Evolutionary conservation across 176 grass and related monocot genomes (phyloP), one percentile per base, ranked within the genome.

Genomic region (Aegilops speltoides): DNA sequence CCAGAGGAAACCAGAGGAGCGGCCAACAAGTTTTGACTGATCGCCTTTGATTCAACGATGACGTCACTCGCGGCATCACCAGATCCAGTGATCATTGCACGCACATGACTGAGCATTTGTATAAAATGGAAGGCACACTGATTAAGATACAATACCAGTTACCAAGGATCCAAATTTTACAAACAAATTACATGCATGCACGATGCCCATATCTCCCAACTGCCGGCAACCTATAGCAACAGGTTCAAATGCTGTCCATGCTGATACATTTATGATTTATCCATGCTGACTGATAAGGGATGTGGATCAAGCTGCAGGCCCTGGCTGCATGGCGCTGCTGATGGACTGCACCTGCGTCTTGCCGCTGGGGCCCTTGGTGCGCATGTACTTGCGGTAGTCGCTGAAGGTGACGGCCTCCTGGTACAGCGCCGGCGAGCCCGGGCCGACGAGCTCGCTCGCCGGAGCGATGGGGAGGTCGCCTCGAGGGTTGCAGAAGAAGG

Each of bases 401-500:
- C 87, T 7, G 82, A 88, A 97, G 24, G 63, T 90, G 75, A 79
- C 16, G 22, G 78, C 41, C n/a, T 73, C 70, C 1, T 45, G 48
- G 63, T 92, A 97, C 40, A 82, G 29, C 17, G 87, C 63, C 19
- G 72, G 80, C 13, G 76, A 83, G 6, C 29, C 50, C 7, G n/a
- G 65, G 24, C 36, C 23, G 15, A 96, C 28, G 0, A 97, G 88
- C 82, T 83, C 64, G 0, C 61, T 25, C 2, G 94, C 89, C 0
- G 94, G 92, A 7, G 79, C 88, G 7, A 97, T 76, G 12, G 66
- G 34, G 24, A 94, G 73, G 64, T 90, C 88, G 16, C 80, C 92
- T 24, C 81, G 76, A 10, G 94, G 92, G 80, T 94, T 94, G 86
- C 83, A 92, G 82, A 97, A 97, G 80, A 97, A 90, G 19, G 90